Evolutionary conservation across 1,284 basidiomycete genomes (phyloP).

Genomic region (Farysia itapuensis): DNA sequence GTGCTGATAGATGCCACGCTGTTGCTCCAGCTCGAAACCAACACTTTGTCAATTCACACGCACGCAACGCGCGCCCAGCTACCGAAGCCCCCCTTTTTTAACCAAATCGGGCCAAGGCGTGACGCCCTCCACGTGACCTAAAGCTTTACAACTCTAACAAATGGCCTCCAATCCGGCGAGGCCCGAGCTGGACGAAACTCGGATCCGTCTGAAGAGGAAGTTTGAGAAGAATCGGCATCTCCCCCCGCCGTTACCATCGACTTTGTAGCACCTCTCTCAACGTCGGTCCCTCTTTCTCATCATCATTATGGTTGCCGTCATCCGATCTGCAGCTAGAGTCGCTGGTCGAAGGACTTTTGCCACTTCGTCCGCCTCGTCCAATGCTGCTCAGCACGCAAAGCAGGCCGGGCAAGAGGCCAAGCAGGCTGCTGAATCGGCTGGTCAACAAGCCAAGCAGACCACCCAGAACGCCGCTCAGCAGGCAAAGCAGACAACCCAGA

Average conservation of each 20-base stretch:
- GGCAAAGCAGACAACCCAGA: background rate
- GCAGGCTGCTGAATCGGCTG: background rate
- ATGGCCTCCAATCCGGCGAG: too few relatives aligned
- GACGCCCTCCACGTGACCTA: too few relatives aligned
- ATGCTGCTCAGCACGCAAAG: background rate
- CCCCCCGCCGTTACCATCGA: background rate
- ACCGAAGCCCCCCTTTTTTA: too few relatives aligned
- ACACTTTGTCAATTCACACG: too few relatives aligned
- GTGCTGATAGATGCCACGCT: too few relatives aligned
- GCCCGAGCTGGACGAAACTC: too few relatives aligned
- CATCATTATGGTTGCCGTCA: background rate
- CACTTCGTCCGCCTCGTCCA: background rate
- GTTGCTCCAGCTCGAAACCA: too few relatives aligned
- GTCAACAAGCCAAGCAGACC: background rate
- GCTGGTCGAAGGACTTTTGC: conserved; percentile 1
- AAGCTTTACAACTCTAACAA: too few relatives aligned
- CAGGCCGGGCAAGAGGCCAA: background rate
- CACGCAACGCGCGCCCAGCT: too few relatives aligned
- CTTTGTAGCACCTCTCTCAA: background rate
- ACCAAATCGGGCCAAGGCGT: too few relatives aligned
- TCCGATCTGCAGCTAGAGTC: background rate
- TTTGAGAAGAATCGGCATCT: conserved; percentile 1
- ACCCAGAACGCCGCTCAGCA: background rate
- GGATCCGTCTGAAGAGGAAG: background rate
- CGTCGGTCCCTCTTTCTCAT: background rate